Evolutionary conservation across 192 early-diverging fungal genomes (phyloP).

Genomic region (Allomyces javanicus): DNA sequence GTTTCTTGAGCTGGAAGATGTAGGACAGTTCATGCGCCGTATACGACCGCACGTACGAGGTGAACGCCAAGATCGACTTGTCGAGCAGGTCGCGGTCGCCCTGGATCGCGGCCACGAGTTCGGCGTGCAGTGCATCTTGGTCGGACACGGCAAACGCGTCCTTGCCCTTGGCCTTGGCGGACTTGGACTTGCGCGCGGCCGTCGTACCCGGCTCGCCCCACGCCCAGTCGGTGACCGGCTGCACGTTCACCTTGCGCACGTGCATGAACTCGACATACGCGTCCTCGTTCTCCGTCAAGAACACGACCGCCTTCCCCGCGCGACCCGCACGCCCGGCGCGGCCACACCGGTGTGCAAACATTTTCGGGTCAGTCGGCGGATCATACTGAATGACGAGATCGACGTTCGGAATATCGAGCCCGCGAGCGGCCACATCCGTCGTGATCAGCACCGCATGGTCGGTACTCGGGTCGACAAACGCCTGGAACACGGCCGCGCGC

Average conservation of each 20-base stretch:
- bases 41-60: constrained; percentile 77
- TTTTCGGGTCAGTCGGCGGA: constrained; percentile 87
- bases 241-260: constrained; percentile 75
- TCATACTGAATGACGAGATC: constrained; percentile 89
- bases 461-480: constrained; percentile 42
- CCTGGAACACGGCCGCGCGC: constrained; percentile 56
- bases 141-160: constrained; percentile 16
- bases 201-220: constrained; percentile 13
- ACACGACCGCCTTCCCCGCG: constrained; percentile 65
- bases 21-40: constrained; percentile 80
- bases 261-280: constrained; percentile 72
- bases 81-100: constrained; percentile 65
- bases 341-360: constrained; percentile 87
- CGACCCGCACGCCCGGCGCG: constrained; percentile 77
- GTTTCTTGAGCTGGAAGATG: constrained; percentile 72
- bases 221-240: constrained; percentile 22
- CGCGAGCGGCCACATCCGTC: constrained; percentile 90
- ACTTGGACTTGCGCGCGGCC: constrained; percentile 9
- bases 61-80: constrained; percentile 63
- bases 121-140: constrained; percentile 20
- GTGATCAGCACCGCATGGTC: constrained; percentile 62
- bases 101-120: constrained; percentile 32
- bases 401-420: constrained; percentile 87
- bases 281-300: constrained; percentile 70
- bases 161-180: constrained; percentile 14